Evolutionary conservation across 768 basidiomycete species (phyloP).

Genomic region (Pisolithus marmoratus): DNA sequence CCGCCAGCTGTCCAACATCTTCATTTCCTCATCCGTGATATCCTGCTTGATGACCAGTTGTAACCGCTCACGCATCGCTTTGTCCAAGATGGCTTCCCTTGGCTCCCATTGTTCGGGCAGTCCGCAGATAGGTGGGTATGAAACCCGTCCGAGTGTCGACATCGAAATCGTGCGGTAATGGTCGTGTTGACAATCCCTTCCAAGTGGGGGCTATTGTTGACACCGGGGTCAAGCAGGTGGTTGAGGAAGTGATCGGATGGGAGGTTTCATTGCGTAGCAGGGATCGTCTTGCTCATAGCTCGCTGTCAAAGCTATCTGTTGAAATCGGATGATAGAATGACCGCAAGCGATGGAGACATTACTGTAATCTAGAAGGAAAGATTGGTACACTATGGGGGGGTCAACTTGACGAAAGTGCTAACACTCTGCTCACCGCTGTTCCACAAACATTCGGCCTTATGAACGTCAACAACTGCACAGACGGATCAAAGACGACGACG

Average conservation of each 20-base stretch:
- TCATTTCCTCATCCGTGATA: conserved; percentile 31
- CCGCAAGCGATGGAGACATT: too few relatives aligned
- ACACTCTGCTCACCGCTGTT: too few relatives aligned
- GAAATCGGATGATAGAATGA: too few relatives aligned
- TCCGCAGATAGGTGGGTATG: conserved; percentile 64
- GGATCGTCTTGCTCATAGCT: too few relatives aligned
- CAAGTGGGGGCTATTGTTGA: too few relatives aligned
- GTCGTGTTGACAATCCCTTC: conserved; percentile 41
- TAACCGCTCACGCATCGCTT: conserved; percentile 43
- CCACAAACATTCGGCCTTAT: too few relatives aligned
- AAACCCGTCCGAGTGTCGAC: conserved; percentile 90
- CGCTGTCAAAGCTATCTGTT: too few relatives aligned
- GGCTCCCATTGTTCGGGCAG: conserved; percentile 57
- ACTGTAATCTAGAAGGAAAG: too few relatives aligned
- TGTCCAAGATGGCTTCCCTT: conserved; percentile 65
- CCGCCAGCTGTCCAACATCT: conserved; percentile 50
- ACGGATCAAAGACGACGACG: too few relatives aligned
- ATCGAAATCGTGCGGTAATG: conserved; percentile 84
- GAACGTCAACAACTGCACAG: too few relatives aligned
- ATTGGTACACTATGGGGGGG: too few relatives aligned
- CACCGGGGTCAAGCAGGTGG: conserved; percentile 23
- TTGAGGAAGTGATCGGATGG: conserved; percentile 30
- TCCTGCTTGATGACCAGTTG: conserved; percentile 48
- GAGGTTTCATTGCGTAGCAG: not conserved
- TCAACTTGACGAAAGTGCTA: too few relatives aligned